phyloP scores from a whole-genome alignment of 305 asterid species.

The Solanum hybrid region DNA sequence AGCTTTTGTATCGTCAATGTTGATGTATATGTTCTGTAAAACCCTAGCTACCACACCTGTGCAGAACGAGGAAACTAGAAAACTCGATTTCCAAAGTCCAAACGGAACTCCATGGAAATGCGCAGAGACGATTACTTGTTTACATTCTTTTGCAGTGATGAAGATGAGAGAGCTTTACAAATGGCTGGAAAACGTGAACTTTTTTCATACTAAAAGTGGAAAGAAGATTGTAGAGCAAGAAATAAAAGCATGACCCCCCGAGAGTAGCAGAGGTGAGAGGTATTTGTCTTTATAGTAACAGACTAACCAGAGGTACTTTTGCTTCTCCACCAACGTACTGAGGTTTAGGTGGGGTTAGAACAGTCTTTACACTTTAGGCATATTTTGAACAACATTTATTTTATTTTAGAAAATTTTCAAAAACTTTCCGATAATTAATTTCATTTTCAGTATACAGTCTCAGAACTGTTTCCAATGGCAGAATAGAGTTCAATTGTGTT shows the following conservation, averaged over 20 bases:
- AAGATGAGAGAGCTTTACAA: neutral
- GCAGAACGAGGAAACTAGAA: neutral
- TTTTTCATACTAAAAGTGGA: neutral
- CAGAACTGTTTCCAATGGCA: neutral
- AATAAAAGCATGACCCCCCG: neutral
- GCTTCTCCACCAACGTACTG: neutral
- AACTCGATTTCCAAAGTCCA: neutral
- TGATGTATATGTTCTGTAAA: neutral
- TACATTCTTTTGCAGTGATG: neutral
- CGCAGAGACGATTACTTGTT: neutral
- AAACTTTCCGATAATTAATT: neutral
- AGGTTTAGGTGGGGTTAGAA: neutral
- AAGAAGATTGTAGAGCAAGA: neutral
- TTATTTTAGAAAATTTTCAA: neutral
- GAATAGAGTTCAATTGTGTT: neutral
- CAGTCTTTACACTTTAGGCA: neutral
- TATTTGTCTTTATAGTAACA: constrained; percentile 1
- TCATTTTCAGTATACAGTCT: neutral
- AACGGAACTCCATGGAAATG: neutral
- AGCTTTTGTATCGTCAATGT: neutral
- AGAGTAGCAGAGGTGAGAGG: neutral
- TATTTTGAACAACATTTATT: neutral
- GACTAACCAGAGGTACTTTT: neutral
- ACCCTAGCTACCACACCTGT: neutral
- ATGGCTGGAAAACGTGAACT: neutral